Evolutionary conservation across 768 basidiomycete genomes (phyloP), one percentile per base, ranked within the genome.

Genomic region (Lyophyllum semitale): DNA sequence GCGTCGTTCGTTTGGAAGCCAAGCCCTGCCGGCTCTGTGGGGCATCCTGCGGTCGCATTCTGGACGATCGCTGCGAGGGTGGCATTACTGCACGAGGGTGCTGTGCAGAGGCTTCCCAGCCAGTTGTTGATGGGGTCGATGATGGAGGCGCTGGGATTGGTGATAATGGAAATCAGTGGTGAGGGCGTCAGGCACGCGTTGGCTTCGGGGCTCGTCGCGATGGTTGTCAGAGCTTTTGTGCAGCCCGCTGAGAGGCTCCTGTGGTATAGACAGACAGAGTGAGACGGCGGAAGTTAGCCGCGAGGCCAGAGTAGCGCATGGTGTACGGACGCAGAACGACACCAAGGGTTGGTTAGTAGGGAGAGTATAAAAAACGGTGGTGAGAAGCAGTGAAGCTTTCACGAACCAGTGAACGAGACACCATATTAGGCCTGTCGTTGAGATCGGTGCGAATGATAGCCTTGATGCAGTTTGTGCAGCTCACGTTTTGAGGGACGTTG

Each of bases 41-140:
- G 57, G 59, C 82, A 83, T 26, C 80, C 79, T 5, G 66, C 61
- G 0, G 83, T 83, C 44, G 88, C 49, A 61, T 82, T 84, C 27
- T 72, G 63, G 8, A 84, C 79, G 41, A 89, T 73, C 1, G 72
- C 63, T 20, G 84, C 68, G 9, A 92, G 74, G 0, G 87, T 84
- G n/a, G 69, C 70, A 56, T 90, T 87, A 60, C 73, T 80, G 66
- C 89, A 90, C 9, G 81, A 57, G 5, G 66, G 70, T 43, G 72
- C 69, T n/a, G 75, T 58, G 65, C 88, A 89, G 48, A 87, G 32
- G 43, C 79, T 81, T 0, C 69, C 74, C 45, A 89, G 68, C 89
- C 89, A 92, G 35, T 48, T 77, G 68, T 86, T 72, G 51, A 90
- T 60, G 11, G 83, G 72, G 4, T 61, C 58, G 42, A 85, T 55